Conservation (phyloP, 208 protist species). For the Vickermania spadyakhi region DNA sequence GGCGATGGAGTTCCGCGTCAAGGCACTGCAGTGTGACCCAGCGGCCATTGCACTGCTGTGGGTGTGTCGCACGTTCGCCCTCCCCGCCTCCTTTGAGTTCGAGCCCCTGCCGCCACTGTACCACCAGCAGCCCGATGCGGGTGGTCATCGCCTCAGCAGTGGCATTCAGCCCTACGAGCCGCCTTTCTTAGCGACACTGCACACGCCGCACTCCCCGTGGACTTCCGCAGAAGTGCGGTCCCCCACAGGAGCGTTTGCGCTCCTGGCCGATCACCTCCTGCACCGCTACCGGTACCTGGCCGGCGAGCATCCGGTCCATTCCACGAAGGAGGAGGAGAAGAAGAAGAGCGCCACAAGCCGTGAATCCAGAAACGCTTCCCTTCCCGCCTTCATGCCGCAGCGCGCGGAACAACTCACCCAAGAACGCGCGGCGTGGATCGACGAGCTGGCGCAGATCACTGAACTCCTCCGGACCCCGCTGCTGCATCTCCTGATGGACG, state of each 20-base stretch:
- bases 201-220: conserved; percentile 1
- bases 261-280: conserved; percentile 14
- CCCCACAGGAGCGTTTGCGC: conserved; percentile 8
- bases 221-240: conserved; percentile 5
- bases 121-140: background rate
- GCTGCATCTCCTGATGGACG: conserved; percentile 7
- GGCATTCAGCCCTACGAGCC: background rate
- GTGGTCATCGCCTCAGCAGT: background rate
- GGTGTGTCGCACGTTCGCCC: conserved; percentile 56
- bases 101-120: conserved; percentile 29
- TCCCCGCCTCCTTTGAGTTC: conserved; percentile 42
- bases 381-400: background rate
- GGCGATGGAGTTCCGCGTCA: conserved; percentile 26
- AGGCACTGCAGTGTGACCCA: conserved; percentile 48
- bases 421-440: conserved; percentile 8
- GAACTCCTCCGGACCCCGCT: conserved; percentile 28
- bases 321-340: background rate
- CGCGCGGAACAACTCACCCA: background rate
- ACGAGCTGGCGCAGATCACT: conserved; percentile 33
- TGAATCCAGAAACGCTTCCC: background rate
- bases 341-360: background rate
- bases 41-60: conserved; percentile 57
- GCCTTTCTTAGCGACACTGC: background rate
- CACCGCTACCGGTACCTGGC: conserved; percentile 7
- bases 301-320: background rate